phyloP scores from a whole-genome alignment of 352 stramenopile genomes.

The Blastocystis sp. region DNA sequence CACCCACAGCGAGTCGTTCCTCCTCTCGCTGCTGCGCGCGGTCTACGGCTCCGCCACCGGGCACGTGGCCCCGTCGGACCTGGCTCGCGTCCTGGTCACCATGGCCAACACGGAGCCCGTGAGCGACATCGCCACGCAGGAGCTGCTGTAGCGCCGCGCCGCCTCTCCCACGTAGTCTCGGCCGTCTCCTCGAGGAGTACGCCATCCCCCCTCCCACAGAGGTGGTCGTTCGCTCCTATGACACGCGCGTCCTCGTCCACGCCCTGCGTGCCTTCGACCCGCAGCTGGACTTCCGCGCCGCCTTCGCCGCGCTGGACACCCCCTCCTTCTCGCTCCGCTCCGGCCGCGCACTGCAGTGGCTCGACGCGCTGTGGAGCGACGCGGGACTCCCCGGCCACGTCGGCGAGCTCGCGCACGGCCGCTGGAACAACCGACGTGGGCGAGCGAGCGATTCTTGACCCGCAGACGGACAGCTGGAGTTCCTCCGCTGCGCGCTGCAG shows the following conservation, averaged over 20 bases:
- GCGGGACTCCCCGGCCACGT: not conserved
- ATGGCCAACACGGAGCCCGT: not conserved
- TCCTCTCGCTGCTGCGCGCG: not conserved
- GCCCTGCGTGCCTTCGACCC: not conserved
- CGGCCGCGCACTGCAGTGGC: not conserved
- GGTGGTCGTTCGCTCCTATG: not conserved
- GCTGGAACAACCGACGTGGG: not conserved
- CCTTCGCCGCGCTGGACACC: not conserved
- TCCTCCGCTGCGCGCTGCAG: not conserved
- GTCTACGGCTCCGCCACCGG: not conserved
- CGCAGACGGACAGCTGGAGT: not conserved
- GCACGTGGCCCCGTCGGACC: not conserved
- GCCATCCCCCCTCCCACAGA: not conserved
- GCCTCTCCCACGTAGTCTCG: not conserved
- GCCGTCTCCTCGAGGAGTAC: not conserved
- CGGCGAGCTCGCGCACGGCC: not conserved
- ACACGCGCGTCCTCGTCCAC: not conserved
- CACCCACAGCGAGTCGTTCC: not conserved
- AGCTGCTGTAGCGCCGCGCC: not conserved
- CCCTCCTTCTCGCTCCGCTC: not conserved
- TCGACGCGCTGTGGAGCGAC: not conserved
- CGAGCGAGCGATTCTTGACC: not conserved
- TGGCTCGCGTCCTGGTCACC: not conserved
- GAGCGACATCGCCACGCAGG: not conserved
- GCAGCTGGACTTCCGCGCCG: not conserved